Evolutionary conservation across 805 yeast species (phyloP), one percentile per base, ranked within the genome.

Genomic region (Metschnikowia hibisci): DNA sequence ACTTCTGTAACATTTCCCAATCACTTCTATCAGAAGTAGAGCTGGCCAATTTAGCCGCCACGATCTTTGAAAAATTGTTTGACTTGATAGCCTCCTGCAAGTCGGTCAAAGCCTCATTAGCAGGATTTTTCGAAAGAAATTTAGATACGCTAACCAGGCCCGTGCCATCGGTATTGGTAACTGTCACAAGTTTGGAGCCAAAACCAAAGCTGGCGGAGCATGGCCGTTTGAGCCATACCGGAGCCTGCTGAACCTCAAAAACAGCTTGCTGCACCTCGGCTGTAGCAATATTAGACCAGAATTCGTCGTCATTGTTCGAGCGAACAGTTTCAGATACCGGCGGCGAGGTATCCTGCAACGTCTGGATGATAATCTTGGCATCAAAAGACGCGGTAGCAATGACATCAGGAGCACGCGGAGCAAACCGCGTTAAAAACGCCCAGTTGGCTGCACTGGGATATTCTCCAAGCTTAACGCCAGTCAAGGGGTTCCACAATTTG

Each of bases 361-460:
- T 77, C 65, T 90, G 96, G 29, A 91, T 74, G 42, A 77, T 65
- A 44, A 91, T 74, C 62, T 81, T 86, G 49, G 93, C 90, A 62
- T 88, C 96, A 53, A 86, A 86, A 4, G 96, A 83, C 16, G 95
- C 87, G 43, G 86, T 76, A 4, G 96, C 96, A 69, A 93, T 86
- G 39, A 87, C 66, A 49, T 91, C 96, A 2, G 99, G 99, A 23
- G 86, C 78, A 18, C 73, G 63, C 32, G 96, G 96, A 46, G 96
- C 95, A 71, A 90, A 93, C 54, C 77, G 77, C 10, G 96, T 78
- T 66, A 87, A 81, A 68, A 89, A 93, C 11, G 87, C 82, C 99
- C 99, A 93, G 64, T 88, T 90, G 29, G 95, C 85, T 28, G 95
- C 78, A 10, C 95, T 78, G 42, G 98, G 97, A 62, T 87, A 93